These are phyloP conservation scores for Colletotrichum plurivorum DNA, from an alignment of 2,329 filamentous ascomycete genomes.

Conservation along the genomic window DNA sequence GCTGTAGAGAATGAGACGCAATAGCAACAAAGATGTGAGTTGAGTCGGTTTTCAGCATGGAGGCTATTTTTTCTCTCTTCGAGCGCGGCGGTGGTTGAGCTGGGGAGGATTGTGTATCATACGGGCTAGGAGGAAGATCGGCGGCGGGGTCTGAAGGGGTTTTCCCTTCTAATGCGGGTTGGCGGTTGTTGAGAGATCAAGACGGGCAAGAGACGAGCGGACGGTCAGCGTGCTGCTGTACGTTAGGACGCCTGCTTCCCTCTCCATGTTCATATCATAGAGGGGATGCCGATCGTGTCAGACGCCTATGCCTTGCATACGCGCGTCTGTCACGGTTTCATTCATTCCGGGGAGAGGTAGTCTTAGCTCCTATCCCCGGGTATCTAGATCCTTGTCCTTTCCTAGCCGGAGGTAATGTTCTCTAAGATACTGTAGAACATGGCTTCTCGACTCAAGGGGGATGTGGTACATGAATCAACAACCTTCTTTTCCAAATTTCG, in stretches of 20 bases:
- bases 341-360: not conserved
- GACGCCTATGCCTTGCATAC: not conserved
- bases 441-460: not conserved
- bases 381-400: not conserved
- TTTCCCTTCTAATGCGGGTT: not conserved
- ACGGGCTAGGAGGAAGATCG: not conserved
- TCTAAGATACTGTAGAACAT: conserved; percentile 28
- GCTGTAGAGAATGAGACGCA: conserved; percentile 1
- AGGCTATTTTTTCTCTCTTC: not conserved
- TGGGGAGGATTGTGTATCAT: conserved; percentile 5
- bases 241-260: not conserved
- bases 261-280: not conserved
- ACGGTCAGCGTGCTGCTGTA: not conserved
- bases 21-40: no score
- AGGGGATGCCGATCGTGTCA: not conserved
- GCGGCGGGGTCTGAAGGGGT: not conserved
- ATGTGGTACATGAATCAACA: conserved; percentile 25
- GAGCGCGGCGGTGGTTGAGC: not conserved
- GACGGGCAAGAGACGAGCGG: not conserved
- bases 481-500: conserved; percentile 15
- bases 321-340: not conserved
- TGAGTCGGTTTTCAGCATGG: not conserved
- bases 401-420: not conserved
- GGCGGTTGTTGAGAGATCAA: not conserved
- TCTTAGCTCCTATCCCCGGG: not conserved